These are phyloP conservation scores for Carpinus viminea DNA, from an alignment of 306 rosid genomes.

Conservation along the genomic window DNA sequence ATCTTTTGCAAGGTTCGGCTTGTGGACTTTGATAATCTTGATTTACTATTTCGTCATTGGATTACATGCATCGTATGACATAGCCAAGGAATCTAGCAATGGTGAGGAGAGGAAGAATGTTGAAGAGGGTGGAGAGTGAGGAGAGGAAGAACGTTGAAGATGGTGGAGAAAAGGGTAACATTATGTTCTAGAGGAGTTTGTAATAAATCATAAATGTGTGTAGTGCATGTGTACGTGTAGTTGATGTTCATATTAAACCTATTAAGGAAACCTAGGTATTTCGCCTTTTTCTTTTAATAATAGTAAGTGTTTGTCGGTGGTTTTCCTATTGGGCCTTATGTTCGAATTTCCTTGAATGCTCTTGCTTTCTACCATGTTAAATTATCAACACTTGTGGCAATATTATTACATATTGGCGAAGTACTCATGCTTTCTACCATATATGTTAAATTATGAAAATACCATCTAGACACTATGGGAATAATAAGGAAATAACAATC, in stretches of 20 bases:
- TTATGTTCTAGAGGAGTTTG: neutral
- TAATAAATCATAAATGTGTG: neutral
- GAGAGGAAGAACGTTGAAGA: conserved; percentile 12
- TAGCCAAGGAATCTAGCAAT: conserved; percentile 35
- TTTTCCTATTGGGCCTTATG: too few species aligned
- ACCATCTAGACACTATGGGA: too few species aligned
- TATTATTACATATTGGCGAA: too few species aligned
- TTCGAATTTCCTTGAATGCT: too few species aligned
- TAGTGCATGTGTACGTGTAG: too few species aligned
- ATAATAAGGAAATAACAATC: too few species aligned
- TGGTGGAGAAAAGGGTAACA: neutral
- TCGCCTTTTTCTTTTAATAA: too few species aligned
- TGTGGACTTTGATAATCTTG: conserved; percentile 39
- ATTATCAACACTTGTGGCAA: too few species aligned
- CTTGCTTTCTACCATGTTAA: too few species aligned
- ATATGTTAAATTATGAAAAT: too few species aligned
- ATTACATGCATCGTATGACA: conserved; percentile 52
- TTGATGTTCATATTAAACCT: neutral
- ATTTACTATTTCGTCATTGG: conserved; percentile 46
- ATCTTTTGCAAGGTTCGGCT: conserved; percentile 50
- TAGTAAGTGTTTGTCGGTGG: neutral
- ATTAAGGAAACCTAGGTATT: neutral
- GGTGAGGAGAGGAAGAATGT: neutral
- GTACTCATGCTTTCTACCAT: too few species aligned
- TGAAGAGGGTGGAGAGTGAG: conserved; percentile 2